Base-by-base conservation (phyloP, 345 rosid species). In the Eucalyptus pauciflora region DNA sequence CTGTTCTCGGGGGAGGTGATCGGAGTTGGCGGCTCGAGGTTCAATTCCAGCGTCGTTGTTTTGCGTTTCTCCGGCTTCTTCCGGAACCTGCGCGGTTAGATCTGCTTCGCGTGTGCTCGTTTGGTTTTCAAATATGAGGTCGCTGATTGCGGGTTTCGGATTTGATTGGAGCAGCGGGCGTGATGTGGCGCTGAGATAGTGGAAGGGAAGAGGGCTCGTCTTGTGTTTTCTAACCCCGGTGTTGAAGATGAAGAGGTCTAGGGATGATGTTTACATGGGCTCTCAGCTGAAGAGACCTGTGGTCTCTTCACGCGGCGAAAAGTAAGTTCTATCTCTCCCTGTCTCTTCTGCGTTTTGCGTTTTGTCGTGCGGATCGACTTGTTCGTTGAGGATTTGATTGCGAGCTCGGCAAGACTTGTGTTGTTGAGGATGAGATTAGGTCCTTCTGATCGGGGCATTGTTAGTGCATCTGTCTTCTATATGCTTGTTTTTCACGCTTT, bases 201-300 rank as follows among this genome's bases (percentile, higher is more conserved):
- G 87, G 86, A 86, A 89, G 86, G 89, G 8, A 88, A 86, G 87
- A 87, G 49, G 87, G 22, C 45, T 56, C 51, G 9, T 13, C 58
- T 25, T 50, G 86, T 50, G 54, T 86, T 86, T 86, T 91, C 79
- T 24, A 29, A 15, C 8, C 87, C 86, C 52, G 85, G 83, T 51
- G 71, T 41, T 33, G 50, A 87, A 88, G 91, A 96, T 96, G 99
- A 96, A 96, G 96, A 94, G 98, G 93, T 93, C 92, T 37, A 95
- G 97, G 91, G 99, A 96, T 60, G 98, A 97, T 81, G 94, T 91
- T 90, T 94, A 90, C 90, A 93, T 93, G 91, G 90, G 88, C 89
- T 91, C 97, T 90, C 96, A 92, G 91, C 90, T 93, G 88, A 93
- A 92, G 93, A 91, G 97, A 90, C 96, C 97, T 41, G 90, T 89